phyloP scores from a whole-genome alignment of 2,329 filamentous ascomycete species.

The Shiraia sp. region DNA sequence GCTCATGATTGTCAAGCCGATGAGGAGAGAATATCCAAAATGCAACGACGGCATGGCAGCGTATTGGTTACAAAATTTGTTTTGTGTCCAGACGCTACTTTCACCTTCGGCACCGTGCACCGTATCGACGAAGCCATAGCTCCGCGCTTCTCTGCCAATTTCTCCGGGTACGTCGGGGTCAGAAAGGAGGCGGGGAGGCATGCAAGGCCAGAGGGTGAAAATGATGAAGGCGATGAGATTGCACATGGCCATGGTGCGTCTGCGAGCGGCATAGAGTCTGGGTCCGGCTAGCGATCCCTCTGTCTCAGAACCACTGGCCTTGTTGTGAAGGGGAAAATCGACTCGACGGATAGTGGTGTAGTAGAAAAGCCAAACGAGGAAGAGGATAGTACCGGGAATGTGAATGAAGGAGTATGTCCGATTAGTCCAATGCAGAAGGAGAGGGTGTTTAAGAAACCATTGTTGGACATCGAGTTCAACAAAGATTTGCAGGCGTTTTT shows the following conservation, averaged over 20 bases:
- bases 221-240: conserved; percentile 63
- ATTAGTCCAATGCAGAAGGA: conserved; percentile 70
- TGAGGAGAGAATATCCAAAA: conserved; percentile 74
- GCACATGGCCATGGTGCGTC: conserved; percentile 61
- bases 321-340: conserved; percentile 46
- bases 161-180: conserved; percentile 58
- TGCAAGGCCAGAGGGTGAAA: conserved; percentile 64
- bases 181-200: conserved; percentile 62
- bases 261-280: conserved; percentile 58
- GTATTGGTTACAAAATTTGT: conserved; percentile 76
- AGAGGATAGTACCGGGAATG: conserved; percentile 75
- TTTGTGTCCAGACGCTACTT: conserved; percentile 72
- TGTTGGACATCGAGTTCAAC: conserved; percentile 66
- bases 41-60: conserved; percentile 78
- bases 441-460: conserved; percentile 58
- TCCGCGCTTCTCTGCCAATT: conserved; percentile 62
- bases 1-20: conserved; percentile 69
- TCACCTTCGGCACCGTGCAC: conserved; percentile 62
- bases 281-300: conserved; percentile 53
- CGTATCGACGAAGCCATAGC: conserved; percentile 63
- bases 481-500: conserved; percentile 67
- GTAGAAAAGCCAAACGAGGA: conserved; percentile 69
- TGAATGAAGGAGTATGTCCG: conserved; percentile 77
- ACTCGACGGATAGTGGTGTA: conserved; percentile 65
- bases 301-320: conserved; percentile 25